Evolutionary conservation across 257 asterid genomes (phyloP).

Genomic region (Anisodus acutangulus): DNA sequence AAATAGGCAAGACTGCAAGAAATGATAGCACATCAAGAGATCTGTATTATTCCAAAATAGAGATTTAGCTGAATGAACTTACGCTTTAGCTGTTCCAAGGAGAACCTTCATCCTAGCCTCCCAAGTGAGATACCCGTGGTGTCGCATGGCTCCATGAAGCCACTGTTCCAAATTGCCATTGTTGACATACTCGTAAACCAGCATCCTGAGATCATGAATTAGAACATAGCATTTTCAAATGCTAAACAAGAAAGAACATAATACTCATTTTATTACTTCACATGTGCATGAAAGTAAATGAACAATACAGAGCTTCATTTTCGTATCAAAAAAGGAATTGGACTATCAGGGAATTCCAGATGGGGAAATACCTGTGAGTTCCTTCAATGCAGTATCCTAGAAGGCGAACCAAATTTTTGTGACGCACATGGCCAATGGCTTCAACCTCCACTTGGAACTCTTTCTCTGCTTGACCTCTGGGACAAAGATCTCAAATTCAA

Average conservation of each 20-base stretch:
- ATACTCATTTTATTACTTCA: neutral
- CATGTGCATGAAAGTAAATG: too few relatives aligned
- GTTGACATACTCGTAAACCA: conserved; percentile 88
- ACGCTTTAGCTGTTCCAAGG: conserved; percentile 99
- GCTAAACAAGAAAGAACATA: conserved; percentile 12
- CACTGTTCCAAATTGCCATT: conserved; percentile 94
- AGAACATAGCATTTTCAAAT: conserved; percentile 22
- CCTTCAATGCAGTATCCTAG: conserved; percentile 97
- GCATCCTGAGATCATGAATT: conserved; percentile 51
- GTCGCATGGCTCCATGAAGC: conserved; percentile 98
- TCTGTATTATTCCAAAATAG: neutral
- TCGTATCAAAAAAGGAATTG: neutral
- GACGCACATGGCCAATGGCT: conserved; percentile 95
- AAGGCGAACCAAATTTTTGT: conserved; percentile 94
- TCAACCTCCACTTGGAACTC: conserved; percentile 96
- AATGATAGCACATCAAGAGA: neutral
- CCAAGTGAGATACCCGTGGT: conserved; percentile 92
- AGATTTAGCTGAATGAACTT: conserved; percentile 43
- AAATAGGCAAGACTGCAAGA: conserved; percentile 83
- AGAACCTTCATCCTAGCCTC: conserved; percentile 89
- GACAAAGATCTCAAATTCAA: conserved; percentile 26
- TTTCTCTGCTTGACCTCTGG: conserved; percentile 96
- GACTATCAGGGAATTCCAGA: neutral
- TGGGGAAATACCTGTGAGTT: conserved; percentile 74
- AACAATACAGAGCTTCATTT: conserved; percentile 10